A percentile compares a stretch with the other conserved stretches of the same genome.
Evolutionary conservation across 345 rosid genomes (phyloP).

Genomic region (Zanthoxylum bungeanum): DNA sequence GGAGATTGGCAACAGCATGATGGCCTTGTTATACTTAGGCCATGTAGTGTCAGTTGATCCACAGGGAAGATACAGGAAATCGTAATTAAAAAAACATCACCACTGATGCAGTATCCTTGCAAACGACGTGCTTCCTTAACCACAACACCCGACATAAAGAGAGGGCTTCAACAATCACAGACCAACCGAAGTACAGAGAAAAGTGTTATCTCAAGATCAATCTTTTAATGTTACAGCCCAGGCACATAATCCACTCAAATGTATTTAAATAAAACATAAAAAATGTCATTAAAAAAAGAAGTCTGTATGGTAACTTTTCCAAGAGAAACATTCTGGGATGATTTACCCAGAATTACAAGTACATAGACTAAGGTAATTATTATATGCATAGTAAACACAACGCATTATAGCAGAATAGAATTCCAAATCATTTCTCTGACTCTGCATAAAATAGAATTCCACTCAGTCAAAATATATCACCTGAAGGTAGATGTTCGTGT

Average conservation of each 20-base stretch:
- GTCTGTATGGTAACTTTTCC: conserved; percentile 1
- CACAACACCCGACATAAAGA: neutral
- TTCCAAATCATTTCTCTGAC: neutral
- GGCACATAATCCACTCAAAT: too few species aligned
- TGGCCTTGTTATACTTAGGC: too few species aligned
- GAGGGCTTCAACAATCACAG: neutral
- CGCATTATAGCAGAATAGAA: neutral
- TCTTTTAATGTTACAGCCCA: neutral
- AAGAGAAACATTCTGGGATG: neutral
- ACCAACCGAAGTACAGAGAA: neutral
- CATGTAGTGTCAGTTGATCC: neutral
- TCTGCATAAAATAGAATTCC: neutral
- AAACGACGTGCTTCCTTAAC: neutral
- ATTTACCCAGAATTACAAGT: neutral
- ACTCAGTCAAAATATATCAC: conserved; percentile 35
- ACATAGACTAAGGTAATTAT: neutral
- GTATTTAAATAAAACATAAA: too few species aligned
- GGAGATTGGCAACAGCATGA: neutral
- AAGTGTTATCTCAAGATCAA: conserved; percentile 1
- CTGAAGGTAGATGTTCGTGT: conserved; percentile 98
- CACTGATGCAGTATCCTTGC: neutral
- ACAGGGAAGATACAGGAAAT: neutral
- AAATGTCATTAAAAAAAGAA: too few species aligned
- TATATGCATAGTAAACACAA: neutral
- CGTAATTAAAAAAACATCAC: neutral